phyloP scores from a whole-genome alignment of 805 yeast species.

The Ogataea trehaloabstinens region DNA sequence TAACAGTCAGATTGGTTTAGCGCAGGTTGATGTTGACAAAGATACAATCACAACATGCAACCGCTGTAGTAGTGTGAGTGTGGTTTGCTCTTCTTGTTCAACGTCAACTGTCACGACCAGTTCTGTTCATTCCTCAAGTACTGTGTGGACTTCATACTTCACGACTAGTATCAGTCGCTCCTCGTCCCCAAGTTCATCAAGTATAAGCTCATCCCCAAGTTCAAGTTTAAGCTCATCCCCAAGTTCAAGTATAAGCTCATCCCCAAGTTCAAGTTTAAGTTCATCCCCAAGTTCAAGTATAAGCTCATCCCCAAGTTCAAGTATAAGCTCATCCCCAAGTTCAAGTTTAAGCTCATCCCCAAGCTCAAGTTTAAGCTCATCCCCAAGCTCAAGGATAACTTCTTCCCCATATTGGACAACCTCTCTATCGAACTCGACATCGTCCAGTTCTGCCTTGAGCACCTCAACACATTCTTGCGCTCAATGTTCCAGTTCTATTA shows the following conservation, averaged over 20 bases:
- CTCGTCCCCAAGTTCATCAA: slow-evolving; percentile 1
- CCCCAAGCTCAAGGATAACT: slow-evolving; percentile 1
- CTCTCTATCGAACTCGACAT: slow-evolving; percentile 1
- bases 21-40: slow-evolving; percentile 38
- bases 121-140: slow-evolving; percentile 1
- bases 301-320: slow-evolving; percentile 1
- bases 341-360: slow-evolving; percentile 1
- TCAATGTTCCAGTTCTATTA: too few relatives aligned
- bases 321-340: background rate
- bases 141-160: slow-evolving; percentile 1
- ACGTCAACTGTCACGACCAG: slow-evolving; percentile 9
- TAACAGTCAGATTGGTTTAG: slow-evolving; percentile 54
- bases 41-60: slow-evolving; percentile 15
- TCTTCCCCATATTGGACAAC: slow-evolving; percentile 2
- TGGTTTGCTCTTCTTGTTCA: slow-evolving; percentile 18
- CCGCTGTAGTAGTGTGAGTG: slow-evolving; percentile 10
- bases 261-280: slow-evolving; percentile 1
- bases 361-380: slow-evolving; percentile 1
- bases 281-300: slow-evolving; percentile 2
- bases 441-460: slow-evolving; percentile 1
- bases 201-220: slow-evolving; percentile 1
- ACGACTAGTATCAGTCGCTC: background rate
- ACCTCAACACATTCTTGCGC: too few relatives aligned
- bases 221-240: slow-evolving; percentile 2
- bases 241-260: slow-evolving; percentile 1